Conservation (phyloP, 129 eudicot species). For the Helichrysum umbraculigerum region DNA sequence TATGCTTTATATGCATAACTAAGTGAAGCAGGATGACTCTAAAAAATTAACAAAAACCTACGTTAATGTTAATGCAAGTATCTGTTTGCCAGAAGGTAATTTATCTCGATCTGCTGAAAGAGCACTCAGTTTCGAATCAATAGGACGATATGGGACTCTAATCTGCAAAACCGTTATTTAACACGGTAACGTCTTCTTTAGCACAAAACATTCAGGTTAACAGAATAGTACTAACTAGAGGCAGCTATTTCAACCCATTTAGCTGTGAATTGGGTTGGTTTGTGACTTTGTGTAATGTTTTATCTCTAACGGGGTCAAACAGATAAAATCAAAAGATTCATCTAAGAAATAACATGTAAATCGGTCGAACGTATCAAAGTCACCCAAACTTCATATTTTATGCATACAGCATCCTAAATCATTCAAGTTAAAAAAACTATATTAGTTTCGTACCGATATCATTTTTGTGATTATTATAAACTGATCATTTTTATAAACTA, state of each 20-base stretch:
- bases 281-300: background rate
- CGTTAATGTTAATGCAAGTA: constrained; percentile 81
- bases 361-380: background rate
- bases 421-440: background rate
- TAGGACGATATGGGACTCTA: constrained; percentile 86
- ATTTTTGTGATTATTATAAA: background rate
- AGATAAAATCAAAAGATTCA: background rate
- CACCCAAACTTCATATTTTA: background rate
- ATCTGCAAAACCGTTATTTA: constrained; percentile 45
- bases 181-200: constrained; percentile 2
- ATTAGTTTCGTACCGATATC: background rate
- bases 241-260: constrained; percentile 4
- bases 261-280: constrained; percentile 10
- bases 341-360: constrained; percentile 10
- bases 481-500: background rate
- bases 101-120: constrained; percentile 82
- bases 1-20: constrained; percentile 5
- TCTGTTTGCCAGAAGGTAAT: constrained; percentile 96
- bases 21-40: background rate
- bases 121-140: constrained; percentile 68
- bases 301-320: background rate
- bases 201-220: constrained; percentile 9
- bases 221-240: background rate
- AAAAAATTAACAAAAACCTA: constrained; percentile 42
- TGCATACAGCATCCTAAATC: background rate